These are phyloP conservation scores for Zalaria obscura DNA, from an alignment of 2,329 filamentous ascomycete genomes.

Conservation along the genomic window DNA sequence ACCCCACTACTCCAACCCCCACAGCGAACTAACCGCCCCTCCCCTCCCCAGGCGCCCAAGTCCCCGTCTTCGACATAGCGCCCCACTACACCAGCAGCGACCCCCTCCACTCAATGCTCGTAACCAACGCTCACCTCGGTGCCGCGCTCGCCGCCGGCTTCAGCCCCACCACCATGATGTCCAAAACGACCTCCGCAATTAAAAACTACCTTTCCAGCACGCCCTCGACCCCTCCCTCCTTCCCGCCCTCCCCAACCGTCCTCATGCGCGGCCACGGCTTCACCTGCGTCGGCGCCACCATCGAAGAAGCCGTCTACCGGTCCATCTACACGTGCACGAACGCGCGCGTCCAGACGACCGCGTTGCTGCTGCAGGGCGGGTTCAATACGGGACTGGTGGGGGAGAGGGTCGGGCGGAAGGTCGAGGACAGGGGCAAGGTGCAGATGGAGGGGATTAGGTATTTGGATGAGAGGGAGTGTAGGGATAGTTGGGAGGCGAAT, in stretches of 20 bases:
- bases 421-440: conserved; percentile 25
- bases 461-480: conserved; percentile 25
- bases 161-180: conserved; percentile 10
- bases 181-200: conserved; percentile 15
- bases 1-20: too few species aligned
- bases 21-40: background rate
- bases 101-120: conserved; percentile 17
- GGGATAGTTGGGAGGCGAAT: conserved; percentile 25
- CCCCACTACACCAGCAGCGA: conserved; percentile 16
- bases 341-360: conserved; percentile 26
- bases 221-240: conserved; percentile 5
- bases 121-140: conserved; percentile 18
- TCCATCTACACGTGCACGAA: conserved; percentile 27
- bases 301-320: conserved; percentile 31
- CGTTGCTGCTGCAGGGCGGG: conserved; percentile 20
- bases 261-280: conserved; percentile 32
- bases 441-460: conserved; percentile 27
- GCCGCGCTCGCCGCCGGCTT: conserved; percentile 18
- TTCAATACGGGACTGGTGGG: conserved; percentile 25
- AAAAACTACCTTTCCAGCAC: conserved; percentile 15
- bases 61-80: conserved; percentile 20
- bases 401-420: conserved; percentile 20
- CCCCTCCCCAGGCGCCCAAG: conserved; percentile 8
- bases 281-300: conserved; percentile 24
- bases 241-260: conserved; percentile 14